A percentile compares a stretch with the other conserved stretches of the same genome.
Evolutionary conservation across 225 moss, liverwort and hornwort species (phyloP).

Genomic region (Pleurozium schreberi): DNA sequence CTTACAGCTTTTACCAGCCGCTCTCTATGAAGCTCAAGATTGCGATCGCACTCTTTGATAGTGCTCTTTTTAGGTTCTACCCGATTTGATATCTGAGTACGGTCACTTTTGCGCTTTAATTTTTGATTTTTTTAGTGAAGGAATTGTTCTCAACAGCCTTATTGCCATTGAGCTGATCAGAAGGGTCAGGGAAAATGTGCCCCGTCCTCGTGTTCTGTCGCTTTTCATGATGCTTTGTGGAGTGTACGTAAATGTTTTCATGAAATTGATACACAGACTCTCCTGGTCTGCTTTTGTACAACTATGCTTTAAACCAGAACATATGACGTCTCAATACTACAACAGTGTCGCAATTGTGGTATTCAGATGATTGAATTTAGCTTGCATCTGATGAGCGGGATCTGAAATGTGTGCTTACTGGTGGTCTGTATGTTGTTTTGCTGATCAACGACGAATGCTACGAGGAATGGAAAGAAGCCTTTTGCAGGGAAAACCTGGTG

Average conservation of each 20-base stretch:
- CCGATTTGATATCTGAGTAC: constrained; percentile 1
- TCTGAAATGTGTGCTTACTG: neutral
- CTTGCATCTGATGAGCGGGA: neutral
- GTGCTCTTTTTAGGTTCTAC: neutral
- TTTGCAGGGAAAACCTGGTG: neutral
- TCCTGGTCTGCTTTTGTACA: neutral
- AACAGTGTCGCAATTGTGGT: neutral
- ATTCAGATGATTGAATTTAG: neutral
- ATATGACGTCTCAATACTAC: neutral
- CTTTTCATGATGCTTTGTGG: constrained; percentile 7
- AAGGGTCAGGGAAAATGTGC: constrained; percentile 9
- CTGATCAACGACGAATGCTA: neutral
- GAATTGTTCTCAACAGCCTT: constrained; percentile 7
- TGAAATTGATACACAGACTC: neutral
- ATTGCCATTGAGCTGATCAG: constrained; percentile 7
- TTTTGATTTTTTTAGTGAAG: neutral
- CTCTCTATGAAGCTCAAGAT: neutral
- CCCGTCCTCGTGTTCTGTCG: neutral
- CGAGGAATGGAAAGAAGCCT: neutral
- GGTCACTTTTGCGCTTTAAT: neutral
- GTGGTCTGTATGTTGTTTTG: neutral
- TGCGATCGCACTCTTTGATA: neutral
- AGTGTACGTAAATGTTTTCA: constrained; percentile 5
- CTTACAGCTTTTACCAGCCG: neutral
- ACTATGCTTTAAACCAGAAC: neutral